Evolutionary conservation across 768 basidiomycete genomes (phyloP), one percentile per base, ranked within the genome.

Genomic region (Trametes sanguinea): DNA sequence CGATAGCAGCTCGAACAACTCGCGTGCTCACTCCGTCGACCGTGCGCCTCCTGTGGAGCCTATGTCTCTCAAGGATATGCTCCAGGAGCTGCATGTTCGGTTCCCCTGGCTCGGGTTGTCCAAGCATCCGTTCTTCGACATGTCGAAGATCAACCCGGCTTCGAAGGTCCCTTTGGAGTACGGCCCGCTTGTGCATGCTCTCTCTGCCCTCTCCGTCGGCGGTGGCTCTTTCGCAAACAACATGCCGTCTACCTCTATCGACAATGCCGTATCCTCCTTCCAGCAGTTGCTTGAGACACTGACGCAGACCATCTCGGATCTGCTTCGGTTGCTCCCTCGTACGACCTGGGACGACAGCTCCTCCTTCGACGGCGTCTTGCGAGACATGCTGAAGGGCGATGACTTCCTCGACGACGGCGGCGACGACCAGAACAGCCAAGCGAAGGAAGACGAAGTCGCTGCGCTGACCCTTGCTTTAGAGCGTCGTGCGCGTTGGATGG

Each of bases 401-500:
- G 92, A 94, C 71, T 90, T 92, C 70, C 78, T 92, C 39, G 92
- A 92, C 59, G 90, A 92, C 64, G 81, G 81, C 2, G 83, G 83
- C 4, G 87, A 89, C 45, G 88, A 87, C 53, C 87, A 87, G 47
- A 84, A 85, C 57, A 77, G 79, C 30, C 76, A 81, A 17, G 84
- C 80, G 27, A 87, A 85, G 67, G 90, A 92, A 64, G 91, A 93
- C 68, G 92, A 95, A 70, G 92, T 94, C 6, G 90, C 88, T 2
- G 89, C 89, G 16, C 76, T 94, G 62, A 94, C 92, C 2, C 77
- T 89, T 51, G 92, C 91, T 7, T 82, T 95, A 47, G 92, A 93
- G 71, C 87, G 90, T 63, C 89, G 93, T n/a, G 93, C 92, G 14
- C 82, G 90, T 45, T 95, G 92, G 91, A 94, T 95, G 90, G 92